A percentile compares a stretch with the other conserved stretches of the same genome.
Conservation (phyloP, 2,329 filamentous ascomycete species). For the Aspergillus aculeatus region DNA sequence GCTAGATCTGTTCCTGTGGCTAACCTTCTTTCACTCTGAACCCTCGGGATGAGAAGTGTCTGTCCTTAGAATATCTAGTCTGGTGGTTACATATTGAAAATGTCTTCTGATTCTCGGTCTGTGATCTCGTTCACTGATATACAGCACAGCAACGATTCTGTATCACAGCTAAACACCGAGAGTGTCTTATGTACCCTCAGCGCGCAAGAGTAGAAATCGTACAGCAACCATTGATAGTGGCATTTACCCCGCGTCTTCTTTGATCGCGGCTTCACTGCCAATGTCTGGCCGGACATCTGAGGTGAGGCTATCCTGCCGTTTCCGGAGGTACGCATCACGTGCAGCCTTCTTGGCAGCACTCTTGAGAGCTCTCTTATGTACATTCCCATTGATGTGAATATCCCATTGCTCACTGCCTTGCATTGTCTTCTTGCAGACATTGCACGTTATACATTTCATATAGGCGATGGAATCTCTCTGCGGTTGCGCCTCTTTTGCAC, state of each 20-base stretch:
- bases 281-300: not conserved
- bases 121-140: too few species aligned
- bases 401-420: slow-evolving; percentile 59
- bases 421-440: slow-evolving; percentile 63
- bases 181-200: too few species aligned
- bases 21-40: not conserved
- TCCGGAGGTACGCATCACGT: slow-evolving; percentile 34
- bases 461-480: slow-evolving; percentile 47
- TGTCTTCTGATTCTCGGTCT: too few species aligned
- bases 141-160: too few species aligned
- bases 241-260: not conserved
- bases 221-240: not conserved
- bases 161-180: too few species aligned
- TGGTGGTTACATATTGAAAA: too few species aligned
- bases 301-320: slow-evolving; percentile 14
- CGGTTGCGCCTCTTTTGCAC: slow-evolving; percentile 54
- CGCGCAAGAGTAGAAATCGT: not conserved
- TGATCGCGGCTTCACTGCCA: not conserved
- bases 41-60: too few species aligned
- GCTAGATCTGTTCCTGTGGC: not conserved
- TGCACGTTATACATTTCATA: slow-evolving; percentile 59
- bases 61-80: too few species aligned
- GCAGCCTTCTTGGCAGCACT: slow-evolving; percentile 30
- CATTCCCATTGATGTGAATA: slow-evolving; percentile 55
- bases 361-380: slow-evolving; percentile 60